Percentiles rank a stretch among this genome's conserved stretches.
Conservation (phyloP, 148 eudicot species). For the Camellia granthamiana region DNA sequence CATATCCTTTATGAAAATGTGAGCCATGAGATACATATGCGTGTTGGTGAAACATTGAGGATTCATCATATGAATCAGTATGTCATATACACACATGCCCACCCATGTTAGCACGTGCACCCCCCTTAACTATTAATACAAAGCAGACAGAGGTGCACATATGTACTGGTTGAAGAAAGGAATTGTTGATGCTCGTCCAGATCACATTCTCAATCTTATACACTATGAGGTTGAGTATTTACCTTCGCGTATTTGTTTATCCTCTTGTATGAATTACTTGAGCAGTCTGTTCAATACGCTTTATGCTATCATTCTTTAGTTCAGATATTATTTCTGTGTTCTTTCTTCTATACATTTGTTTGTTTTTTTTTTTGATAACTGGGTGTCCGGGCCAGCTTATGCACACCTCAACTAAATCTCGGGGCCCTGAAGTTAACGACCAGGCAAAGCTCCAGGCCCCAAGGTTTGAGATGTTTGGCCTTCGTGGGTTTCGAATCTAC, state of each 20-base stretch:
- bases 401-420: too few relatives aligned
- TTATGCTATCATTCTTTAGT: background rate
- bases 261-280: background rate
- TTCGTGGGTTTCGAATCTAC: too few relatives aligned
- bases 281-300: background rate
- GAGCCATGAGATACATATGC: background rate
- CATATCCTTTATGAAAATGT: slow-evolving; percentile 62
- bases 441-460: too few relatives aligned
- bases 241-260: background rate
- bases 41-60: background rate
- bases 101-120: background rate
- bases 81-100: background rate
- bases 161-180: slow-evolving; percentile 71
- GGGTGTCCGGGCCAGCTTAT: too few relatives aligned
- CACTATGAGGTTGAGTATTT: slow-evolving; percentile 65
- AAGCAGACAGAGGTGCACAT: slow-evolving; percentile 85
- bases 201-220: slow-evolving; percentile 78
- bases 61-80: background rate
- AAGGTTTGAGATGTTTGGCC: too few relatives aligned
- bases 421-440: too few relatives aligned
- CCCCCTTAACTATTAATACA: slow-evolving; percentile 57
- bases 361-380: too few relatives aligned
- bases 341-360: background rate
- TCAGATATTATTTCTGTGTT: background rate
- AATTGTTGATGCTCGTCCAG: slow-evolving; percentile 66